phyloP scores from a whole-genome alignment of 768 basidiomycete genomes.

The Sporobolomyces roseus region DNA sequence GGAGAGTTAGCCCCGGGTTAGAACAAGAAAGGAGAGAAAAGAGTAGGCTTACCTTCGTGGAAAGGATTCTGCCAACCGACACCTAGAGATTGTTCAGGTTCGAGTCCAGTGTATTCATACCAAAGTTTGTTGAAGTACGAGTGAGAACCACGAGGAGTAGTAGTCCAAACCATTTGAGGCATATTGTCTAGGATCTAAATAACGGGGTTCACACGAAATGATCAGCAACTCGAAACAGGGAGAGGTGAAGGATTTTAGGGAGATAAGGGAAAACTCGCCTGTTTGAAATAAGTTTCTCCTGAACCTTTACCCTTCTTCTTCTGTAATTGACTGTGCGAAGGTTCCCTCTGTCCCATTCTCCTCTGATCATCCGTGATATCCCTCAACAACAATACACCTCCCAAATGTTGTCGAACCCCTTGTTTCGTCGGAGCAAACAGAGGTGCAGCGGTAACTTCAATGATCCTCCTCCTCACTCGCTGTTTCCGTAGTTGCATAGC shows the following conservation, averaged over 20 bases:
- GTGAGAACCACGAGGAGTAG: slow-evolving; percentile 32
- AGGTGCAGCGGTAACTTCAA: slow-evolving; percentile 32
- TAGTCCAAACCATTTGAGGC: slow-evolving; percentile 41
- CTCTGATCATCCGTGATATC: slow-evolving; percentile 30
- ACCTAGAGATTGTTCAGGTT: slow-evolving; percentile 37
- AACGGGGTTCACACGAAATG: neutral
- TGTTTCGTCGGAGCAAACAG: slow-evolving; percentile 13
- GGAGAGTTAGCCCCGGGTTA: slow-evolving; percentile 14
- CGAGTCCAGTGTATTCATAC: slow-evolving; percentile 40
- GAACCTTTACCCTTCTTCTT: slow-evolving; percentile 12
- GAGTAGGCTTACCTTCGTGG: slow-evolving; percentile 20
- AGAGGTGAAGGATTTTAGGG: neutral
- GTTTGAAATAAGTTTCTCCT: slow-evolving; percentile 17
- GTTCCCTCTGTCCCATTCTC: neutral
- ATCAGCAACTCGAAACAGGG: neutral
- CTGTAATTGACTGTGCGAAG: neutral
- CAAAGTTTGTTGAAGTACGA: slow-evolving; percentile 38
- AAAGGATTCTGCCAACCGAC: slow-evolving; percentile 41
- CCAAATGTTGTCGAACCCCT: slow-evolving; percentile 34
- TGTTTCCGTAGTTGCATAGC: slow-evolving; percentile 19
- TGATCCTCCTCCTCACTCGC: slow-evolving; percentile 36
- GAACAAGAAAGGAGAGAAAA: neutral
- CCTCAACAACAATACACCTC: slow-evolving; percentile 33
- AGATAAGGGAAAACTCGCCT: slow-evolving; percentile 5
- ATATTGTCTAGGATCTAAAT: slow-evolving; percentile 35